Conservation (phyloP, 129 eudicot genomes). For the Chrysanthemum makinoi region DNA sequence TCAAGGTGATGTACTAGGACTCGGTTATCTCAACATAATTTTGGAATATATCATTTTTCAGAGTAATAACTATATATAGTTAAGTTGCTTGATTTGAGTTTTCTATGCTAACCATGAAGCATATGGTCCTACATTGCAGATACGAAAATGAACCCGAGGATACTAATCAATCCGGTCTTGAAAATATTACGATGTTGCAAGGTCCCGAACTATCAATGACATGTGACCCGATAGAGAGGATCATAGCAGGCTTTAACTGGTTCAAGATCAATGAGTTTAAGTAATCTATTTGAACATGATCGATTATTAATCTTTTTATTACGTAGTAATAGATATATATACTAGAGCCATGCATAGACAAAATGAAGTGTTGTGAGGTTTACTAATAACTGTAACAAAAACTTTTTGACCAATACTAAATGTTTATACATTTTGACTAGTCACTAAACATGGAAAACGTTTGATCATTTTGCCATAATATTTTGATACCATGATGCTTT, state of each 20-base stretch:
- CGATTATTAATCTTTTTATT: neutral
- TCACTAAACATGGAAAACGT: too few relatives aligned
- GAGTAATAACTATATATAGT: neutral
- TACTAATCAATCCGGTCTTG: neutral
- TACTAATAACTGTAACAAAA: too few relatives aligned
- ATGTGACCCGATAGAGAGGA: constrained; percentile 22
- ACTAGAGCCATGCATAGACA: too few relatives aligned
- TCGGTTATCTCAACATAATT: neutral
- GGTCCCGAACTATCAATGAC: neutral
- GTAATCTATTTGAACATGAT: constrained; percentile 9
- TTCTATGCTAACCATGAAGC: neutral
- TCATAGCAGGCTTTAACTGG: constrained; percentile 14
- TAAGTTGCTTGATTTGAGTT: neutral
- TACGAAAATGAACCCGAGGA: constrained; percentile 14
- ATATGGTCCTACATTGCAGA: constrained; percentile 10
- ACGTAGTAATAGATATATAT: too few relatives aligned
- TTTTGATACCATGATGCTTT: neutral
- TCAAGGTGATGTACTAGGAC: constrained; percentile 11
- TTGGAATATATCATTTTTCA: neutral
- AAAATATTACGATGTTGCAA: neutral
- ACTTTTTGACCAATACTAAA: too few relatives aligned
- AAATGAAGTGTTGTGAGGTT: too few relatives aligned
- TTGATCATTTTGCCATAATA: too few relatives aligned
- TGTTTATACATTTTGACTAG: too few relatives aligned
- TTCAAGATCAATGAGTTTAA: constrained; percentile 26